Percentiles rank a stretch among this genome's conserved stretches.
phyloP scores from a whole-genome alignment of 805 yeast genomes.

The Wickerhamiella occidentalis region DNA sequence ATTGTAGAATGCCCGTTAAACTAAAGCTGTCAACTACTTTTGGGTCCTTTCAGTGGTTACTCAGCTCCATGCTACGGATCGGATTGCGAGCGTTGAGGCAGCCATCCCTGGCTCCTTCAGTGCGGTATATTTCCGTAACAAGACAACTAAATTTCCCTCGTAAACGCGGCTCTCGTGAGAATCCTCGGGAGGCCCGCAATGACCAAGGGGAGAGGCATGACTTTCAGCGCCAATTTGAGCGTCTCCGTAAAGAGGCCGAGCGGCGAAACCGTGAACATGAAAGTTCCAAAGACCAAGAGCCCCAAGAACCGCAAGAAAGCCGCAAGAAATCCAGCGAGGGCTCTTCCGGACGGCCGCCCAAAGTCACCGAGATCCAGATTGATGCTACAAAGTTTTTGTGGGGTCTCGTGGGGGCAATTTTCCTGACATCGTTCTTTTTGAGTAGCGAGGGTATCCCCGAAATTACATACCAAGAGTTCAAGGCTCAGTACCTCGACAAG shows the following conservation, averaged over 20 bases:
- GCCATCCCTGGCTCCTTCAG: not conserved
- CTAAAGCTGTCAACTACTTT: too few species aligned
- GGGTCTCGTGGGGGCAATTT: conserved; percentile 18
- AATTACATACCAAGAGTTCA: conserved; percentile 71
- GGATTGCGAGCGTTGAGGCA: conserved; percentile 2
- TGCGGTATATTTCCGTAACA: not conserved
- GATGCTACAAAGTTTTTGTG: conserved; percentile 21
- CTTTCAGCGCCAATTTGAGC: not conserved
- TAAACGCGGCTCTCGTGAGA: not conserved
- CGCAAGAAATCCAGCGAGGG: not conserved
- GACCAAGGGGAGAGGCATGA: not conserved
- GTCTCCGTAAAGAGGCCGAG: not conserved
- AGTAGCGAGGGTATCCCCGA: conserved; percentile 22
- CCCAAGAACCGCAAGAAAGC: not conserved
- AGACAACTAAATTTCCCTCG: not conserved
- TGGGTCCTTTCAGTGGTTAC: not conserved
- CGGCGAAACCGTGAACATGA: not conserved
- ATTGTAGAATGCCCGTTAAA: too few species aligned
- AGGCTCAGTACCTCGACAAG: conserved; percentile 59
- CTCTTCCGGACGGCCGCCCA: not conserved
- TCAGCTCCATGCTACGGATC: conserved; percentile 2
- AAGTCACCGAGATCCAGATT: conserved; percentile 15
- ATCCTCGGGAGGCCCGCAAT: not conserved
- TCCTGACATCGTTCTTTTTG: conserved; percentile 19
- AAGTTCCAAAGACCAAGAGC: not conserved